Conservation (phyloP, 192 early-diverging fungal genomes). For the Umbelopsis ramanniana region DNA sequence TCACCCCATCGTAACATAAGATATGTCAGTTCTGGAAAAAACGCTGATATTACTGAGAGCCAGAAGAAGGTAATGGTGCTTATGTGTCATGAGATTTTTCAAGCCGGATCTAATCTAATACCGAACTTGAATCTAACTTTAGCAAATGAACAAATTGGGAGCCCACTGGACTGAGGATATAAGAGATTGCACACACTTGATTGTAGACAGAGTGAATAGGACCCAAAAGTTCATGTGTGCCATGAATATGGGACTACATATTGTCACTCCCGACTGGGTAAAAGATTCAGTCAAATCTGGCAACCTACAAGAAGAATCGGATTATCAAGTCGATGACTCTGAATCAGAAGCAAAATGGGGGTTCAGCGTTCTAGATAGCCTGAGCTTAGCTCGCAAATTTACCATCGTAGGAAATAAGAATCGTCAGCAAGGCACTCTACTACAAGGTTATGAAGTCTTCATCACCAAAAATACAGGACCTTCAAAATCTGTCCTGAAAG, state of each 20-base stretch:
- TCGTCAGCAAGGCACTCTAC: neutral
- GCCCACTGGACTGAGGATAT: conserved; percentile 1
- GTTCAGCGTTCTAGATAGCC: conserved; percentile 17
- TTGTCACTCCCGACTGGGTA: conserved; percentile 21
- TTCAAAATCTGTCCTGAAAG: neutral
- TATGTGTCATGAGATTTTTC: neutral
- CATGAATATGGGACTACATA: conserved; percentile 23
- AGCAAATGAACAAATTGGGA: conserved; percentile 24
- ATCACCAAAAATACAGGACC: conserved; percentile 9
- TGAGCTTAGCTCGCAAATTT: neutral
- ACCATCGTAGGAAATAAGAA: neutral
- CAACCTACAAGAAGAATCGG: neutral
- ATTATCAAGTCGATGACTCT: conserved; percentile 20
- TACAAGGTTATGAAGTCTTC: conserved; percentile 19
- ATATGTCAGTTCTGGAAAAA: neutral
- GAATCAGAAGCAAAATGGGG: conserved; percentile 19
- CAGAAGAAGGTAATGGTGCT: conserved; percentile 16
- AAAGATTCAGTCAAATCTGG: conserved; percentile 9
- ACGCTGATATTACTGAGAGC: conserved; percentile 3
- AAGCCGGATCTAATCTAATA: neutral
- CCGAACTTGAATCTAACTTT: neutral
- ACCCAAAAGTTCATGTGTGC: conserved; percentile 32
- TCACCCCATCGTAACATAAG: neutral
- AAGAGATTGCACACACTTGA: conserved; percentile 15
- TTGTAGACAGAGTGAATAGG: conserved; percentile 11